Conservation (phyloP, 2,329 filamentous ascomycete species). For the Stemphylium beticola region DNA sequence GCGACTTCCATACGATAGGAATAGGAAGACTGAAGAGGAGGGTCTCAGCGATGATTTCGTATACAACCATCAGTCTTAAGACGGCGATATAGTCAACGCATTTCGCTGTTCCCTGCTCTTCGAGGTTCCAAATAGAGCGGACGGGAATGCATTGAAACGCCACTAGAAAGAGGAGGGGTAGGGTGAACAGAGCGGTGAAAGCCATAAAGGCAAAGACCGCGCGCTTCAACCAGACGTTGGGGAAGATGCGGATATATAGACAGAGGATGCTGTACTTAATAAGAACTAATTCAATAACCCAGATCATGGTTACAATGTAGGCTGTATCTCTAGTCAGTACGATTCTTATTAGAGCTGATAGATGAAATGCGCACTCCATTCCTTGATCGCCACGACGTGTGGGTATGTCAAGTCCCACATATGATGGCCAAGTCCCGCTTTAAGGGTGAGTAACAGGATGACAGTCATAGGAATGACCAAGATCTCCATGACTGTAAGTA, state of each 20-base stretch:
- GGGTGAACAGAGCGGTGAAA: slow-evolving; percentile 6
- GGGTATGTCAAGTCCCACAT: slow-evolving; percentile 10
- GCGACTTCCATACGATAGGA: slow-evolving; percentile 4
- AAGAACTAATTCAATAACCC: slow-evolving; percentile 2
- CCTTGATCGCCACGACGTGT: not conserved
- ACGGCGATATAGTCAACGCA: slow-evolving; percentile 5
- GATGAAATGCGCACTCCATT: slow-evolving; percentile 1
- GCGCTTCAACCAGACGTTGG: slow-evolving; percentile 8
- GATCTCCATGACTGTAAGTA: not conserved
- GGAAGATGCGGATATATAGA: slow-evolving; percentile 8
- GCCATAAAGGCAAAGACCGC: slow-evolving; percentile 4
- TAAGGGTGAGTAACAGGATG: not conserved
- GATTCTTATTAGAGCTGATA: not conserved
- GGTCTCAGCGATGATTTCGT: slow-evolving; percentile 5
- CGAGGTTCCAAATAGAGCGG: slow-evolving; percentile 1
- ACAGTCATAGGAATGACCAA: slow-evolving; percentile 4
- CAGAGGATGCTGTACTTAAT: slow-evolving; percentile 9
- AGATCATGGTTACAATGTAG: slow-evolving; percentile 4
- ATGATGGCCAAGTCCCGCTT: slow-evolving; percentile 2
- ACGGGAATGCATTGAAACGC: slow-evolving; percentile 6
- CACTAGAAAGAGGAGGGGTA: slow-evolving; percentile 1
- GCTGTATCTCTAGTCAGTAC: not conserved
- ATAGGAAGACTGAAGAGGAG: slow-evolving; percentile 7
- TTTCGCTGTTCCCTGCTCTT: slow-evolving; percentile 3
- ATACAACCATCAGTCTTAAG: slow-evolving; percentile 1